Base-by-base conservation (phyloP, 345 rosid species). In the Abelmoschus esculentus region DNA sequence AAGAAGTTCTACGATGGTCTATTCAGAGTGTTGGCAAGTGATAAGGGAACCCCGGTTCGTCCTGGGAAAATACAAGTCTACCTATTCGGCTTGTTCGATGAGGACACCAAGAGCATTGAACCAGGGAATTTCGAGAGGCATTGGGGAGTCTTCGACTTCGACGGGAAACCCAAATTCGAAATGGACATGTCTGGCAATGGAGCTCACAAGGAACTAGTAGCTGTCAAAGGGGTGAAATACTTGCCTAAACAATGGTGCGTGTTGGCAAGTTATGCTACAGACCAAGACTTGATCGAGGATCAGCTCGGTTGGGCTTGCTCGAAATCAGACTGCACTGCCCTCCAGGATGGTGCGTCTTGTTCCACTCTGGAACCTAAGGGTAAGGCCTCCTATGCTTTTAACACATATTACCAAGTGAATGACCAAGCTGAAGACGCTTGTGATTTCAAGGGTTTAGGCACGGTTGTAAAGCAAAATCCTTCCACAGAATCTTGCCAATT, bases 91-190 rank as follows among this genome's bases (percentile, higher is more conserved):
- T 73, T 95, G 19, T 56, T 90, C 0, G 98, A 95, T 13, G 99
- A 95, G 73, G 83, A 95, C 77, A 36, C 47, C 76, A 92, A 95
- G 76, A 92, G 96, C 71, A 72, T 87, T 18, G 73, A n/a, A 1
- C 98, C 96, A 0, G 99, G 97, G 4, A 7, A 31, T 1, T 95
- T 95, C 58, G 97, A 95, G 80, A 77, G 98, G 75, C 96, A 90
- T 47, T 95, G 99, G 97, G 99, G 98, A 26, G 83, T 95, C 15
- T 95, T 87, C 55, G 56, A 75, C 19, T 89, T 72, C 52, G 96
- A 95, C 10, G 96, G 96, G 19, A 70, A 78, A 74, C 92, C 97
- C 0, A 91, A 95, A 60, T 89, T 90, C 53, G 72, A 80, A 1
- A 53, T 92, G 64, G 97, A 95, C 70, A 80, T 92, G 65, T 70